Conservation (phyloP, 768 basidiomycete species). For the Xerocomus brunneocitrinus region DNA sequence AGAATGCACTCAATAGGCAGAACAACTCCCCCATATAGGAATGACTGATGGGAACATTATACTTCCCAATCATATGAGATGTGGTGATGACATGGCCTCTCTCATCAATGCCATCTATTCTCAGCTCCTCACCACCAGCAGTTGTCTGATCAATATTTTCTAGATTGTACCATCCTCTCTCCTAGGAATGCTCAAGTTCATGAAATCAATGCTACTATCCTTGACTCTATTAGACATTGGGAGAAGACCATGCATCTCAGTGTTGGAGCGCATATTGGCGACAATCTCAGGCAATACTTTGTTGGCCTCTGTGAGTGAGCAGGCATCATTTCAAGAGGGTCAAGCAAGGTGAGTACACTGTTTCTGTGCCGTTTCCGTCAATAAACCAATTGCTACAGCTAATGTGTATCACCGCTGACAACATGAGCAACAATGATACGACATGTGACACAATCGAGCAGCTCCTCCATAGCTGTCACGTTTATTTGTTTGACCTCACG, state of each 20-base stretch:
- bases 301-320: too few relatives aligned
- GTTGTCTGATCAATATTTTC: constrained; percentile 24
- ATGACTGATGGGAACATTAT: constrained; percentile 15
- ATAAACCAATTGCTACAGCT: too few relatives aligned
- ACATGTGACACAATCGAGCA: too few relatives aligned
- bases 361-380: too few relatives aligned
- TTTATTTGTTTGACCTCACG: too few relatives aligned
- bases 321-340: too few relatives aligned
- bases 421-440: too few relatives aligned
- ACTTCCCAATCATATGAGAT: constrained; percentile 26
- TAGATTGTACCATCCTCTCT: constrained; percentile 27
- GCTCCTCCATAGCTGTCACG: too few relatives aligned
- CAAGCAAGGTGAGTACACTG: too few relatives aligned
- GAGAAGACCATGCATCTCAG: not conserved
- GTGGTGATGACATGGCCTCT: constrained; percentile 12
- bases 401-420: too few relatives aligned
- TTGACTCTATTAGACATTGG: constrained; percentile 1
- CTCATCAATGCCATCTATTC: constrained; percentile 19
- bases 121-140: constrained; percentile 8
- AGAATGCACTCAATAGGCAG: constrained; percentile 31
- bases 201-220: constrained; percentile 8
- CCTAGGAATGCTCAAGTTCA: constrained; percentile 29
- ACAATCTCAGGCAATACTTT: too few relatives aligned
- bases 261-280: too few relatives aligned
- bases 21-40: constrained; percentile 11